Percentiles rank a stretch among this genome's conserved stretches.
Conservation (phyloP, 2,329 filamentous ascomycete genomes). For the Parascedosporium putredinis region DNA sequence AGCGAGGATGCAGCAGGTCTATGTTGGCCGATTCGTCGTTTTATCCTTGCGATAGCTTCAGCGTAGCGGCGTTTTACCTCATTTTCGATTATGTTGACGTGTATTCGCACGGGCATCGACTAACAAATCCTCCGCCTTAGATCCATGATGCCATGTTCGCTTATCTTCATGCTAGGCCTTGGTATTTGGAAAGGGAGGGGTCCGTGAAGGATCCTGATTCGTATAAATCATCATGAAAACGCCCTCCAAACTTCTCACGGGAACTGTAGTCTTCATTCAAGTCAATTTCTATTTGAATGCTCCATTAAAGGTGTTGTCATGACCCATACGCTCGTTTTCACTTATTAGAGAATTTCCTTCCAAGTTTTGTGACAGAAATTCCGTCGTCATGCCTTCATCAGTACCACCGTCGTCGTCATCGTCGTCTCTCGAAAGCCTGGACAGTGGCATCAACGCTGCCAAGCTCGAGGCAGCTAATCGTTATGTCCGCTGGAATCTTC, state of each 20-base stretch:
- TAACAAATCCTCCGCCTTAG: background rate
- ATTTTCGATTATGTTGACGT: background rate
- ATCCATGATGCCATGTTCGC: background rate
- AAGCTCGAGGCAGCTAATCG: conserved; percentile 7
- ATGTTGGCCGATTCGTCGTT: background rate
- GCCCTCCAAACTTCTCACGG: background rate
- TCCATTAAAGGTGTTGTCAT: background rate
- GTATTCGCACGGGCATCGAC: background rate
- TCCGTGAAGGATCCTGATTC: background rate
- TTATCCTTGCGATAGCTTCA: background rate
- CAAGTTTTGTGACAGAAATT: background rate
- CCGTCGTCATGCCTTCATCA: background rate
- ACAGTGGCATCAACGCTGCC: conserved; percentile 5
- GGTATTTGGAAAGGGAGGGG: background rate
- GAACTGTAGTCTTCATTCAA: conserved; percentile 1
- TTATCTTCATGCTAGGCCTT: background rate
- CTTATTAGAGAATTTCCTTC: background rate
- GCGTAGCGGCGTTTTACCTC: background rate
- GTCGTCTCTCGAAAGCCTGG: conserved; percentile 7
- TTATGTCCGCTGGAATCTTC: conserved; percentile 7
- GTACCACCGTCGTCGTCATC: conserved; percentile 4
- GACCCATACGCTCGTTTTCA: background rate
- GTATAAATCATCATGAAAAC: background rate
- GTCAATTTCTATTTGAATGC: background rate
- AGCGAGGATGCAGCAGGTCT: background rate